These are phyloP conservation scores for Galerina sulciceps DNA, from an alignment of 768 basidiomycete species.

Conservation along the genomic window DNA sequence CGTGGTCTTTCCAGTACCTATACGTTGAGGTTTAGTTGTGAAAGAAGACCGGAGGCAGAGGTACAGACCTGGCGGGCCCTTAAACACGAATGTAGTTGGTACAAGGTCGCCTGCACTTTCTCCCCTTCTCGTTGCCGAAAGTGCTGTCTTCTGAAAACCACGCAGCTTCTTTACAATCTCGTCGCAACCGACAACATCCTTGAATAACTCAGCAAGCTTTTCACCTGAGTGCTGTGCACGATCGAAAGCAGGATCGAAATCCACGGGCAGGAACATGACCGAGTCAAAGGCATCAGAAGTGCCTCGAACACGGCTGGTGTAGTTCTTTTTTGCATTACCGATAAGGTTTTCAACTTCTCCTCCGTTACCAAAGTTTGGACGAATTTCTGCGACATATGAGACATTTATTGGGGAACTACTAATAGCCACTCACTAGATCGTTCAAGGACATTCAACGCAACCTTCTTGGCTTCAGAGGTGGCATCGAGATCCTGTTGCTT, in stretches of 20 bases:
- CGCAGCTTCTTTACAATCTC: conserved; percentile 52
- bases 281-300: conserved; percentile 24
- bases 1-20: conserved; percentile 70
- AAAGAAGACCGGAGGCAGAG: not conserved
- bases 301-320: conserved; percentile 25
- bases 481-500: conserved; percentile 60
- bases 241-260: conserved; percentile 69
- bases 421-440: not conserved
- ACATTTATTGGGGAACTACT: not conserved
- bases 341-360: conserved; percentile 70
- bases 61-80: conserved; percentile 67
- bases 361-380: conserved; percentile 69
- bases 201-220: conserved; percentile 61
- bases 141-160: conserved; percentile 58
- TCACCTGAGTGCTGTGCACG: conserved; percentile 48
- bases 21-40: not conserved
- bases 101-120: conserved; percentile 53
- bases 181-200: conserved; percentile 66
- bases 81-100: conserved; percentile 73
- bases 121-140: conserved; percentile 43
- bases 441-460: conserved; percentile 47
- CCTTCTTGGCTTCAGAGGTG: conserved; percentile 57
- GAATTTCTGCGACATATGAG: conserved; percentile 42
- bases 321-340: conserved; percentile 46
- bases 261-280: conserved; percentile 54